Conservation (phyloP, 495 filamentous ascomycete genomes). For the Lindgomyces ingoldianus region DNA sequence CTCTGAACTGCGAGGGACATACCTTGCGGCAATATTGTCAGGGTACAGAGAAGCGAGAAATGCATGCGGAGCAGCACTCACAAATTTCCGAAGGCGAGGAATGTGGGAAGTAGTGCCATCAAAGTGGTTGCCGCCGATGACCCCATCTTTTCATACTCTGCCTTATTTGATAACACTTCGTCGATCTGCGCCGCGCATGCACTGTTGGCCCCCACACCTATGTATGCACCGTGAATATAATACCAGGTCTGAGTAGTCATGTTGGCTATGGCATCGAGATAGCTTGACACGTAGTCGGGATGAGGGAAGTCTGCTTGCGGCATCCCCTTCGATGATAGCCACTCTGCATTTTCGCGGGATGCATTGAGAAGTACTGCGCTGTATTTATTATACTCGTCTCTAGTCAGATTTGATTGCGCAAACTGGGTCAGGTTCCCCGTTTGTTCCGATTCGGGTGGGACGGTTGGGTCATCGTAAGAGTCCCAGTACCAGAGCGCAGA, state of each 20-base stretch:
- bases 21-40: background rate
- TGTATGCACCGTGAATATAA: conserved; percentile 22
- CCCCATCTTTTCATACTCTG: conserved; percentile 30
- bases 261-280: conserved; percentile 10
- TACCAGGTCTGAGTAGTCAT: background rate
- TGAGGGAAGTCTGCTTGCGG: background rate
- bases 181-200: conserved; percentile 16
- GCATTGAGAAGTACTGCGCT: background rate
- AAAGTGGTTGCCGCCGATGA: conserved; percentile 26
- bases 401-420: background rate
- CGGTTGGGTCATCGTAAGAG: background rate
- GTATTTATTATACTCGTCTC: background rate
- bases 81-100: conserved; percentile 34
- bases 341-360: background rate
- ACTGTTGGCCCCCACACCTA: conserved; percentile 17
- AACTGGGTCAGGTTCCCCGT: background rate
- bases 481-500: background rate
- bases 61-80: conserved; percentile 1
- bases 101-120: conserved; percentile 34
- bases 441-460: background rate
- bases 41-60: background rate
- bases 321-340: background rate
- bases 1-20: conserved; percentile 34
- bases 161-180: conserved; percentile 9
- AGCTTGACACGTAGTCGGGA: background rate